These are phyloP conservation scores for Diaporthe australafricana DNA, from an alignment of 2,329 filamentous ascomycete genomes.

Conservation along the genomic window DNA sequence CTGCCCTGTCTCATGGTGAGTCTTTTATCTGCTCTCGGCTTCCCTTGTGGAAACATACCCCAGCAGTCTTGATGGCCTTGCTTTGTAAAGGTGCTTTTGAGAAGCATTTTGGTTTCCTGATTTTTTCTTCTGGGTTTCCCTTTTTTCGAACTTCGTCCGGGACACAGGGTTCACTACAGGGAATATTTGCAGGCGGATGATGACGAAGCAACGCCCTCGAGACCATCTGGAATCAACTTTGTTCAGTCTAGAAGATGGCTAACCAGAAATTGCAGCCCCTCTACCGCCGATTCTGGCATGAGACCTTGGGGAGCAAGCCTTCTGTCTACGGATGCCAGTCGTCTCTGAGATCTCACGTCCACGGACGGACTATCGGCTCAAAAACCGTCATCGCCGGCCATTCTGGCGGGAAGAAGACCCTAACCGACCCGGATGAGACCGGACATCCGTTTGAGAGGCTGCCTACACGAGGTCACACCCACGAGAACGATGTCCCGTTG, in stretches of 20 bases:
- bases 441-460: constrained; percentile 6
- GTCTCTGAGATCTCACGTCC: constrained; percentile 5
- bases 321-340: not conserved
- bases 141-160: not conserved
- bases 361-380: not conserved
- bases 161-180: no score
- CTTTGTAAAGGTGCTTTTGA: not conserved
- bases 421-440: not conserved
- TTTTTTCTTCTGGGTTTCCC: no score
- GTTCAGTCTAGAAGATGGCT: not conserved
- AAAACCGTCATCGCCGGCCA: constrained; percentile 9
- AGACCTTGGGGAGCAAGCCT: not conserved
- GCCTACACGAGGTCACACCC: not conserved
- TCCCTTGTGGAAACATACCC: not conserved
- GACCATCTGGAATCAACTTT: no score
- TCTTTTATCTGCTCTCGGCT: not conserved
- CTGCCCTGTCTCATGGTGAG: constrained; percentile 17
- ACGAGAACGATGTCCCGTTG: constrained; percentile 1
- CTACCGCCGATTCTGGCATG: constrained; percentile 10
- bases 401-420: not conserved
- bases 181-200: not conserved
- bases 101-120: no score
- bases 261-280: constrained; percentile 1
- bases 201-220: not conserved
- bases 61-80: not conserved